These are phyloP conservation scores for Pelargonium australe DNA, from an alignment of 441 rosid species.

Conservation along the genomic window DNA sequence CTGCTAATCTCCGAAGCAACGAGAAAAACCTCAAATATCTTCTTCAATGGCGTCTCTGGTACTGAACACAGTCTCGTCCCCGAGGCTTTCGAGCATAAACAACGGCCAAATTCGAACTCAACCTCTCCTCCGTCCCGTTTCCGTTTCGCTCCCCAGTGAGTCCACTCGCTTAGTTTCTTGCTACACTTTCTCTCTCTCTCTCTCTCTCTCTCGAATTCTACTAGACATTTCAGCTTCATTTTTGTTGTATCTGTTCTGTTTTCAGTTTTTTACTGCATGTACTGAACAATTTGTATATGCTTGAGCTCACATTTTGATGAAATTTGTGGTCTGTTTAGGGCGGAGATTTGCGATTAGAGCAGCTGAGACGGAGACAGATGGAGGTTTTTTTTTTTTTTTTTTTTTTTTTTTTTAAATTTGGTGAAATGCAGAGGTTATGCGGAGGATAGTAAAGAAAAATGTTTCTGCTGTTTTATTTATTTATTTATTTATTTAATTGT, in stretches of 20 bases:
- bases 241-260: background rate
- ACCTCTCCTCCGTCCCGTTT: constrained; percentile 27
- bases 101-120: constrained; percentile 32
- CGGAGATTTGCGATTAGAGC: constrained; percentile 67
- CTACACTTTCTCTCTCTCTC: too few species aligned
- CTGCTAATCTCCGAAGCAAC: background rate
- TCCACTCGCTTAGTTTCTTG: constrained; percentile 24
- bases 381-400: constrained; percentile 38
- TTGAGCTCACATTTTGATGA: background rate
- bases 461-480: background rate
- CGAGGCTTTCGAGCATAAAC: constrained; percentile 29
- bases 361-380: constrained; percentile 70
- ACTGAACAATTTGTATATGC: background rate
- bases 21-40: background rate
- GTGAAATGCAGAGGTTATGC: background rate
- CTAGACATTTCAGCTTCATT: background rate
- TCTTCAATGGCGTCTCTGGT: constrained; percentile 54
- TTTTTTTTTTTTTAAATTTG: background rate
- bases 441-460: background rate
- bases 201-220: background rate
- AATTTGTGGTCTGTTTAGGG: constrained; percentile 34
- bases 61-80: constrained; percentile 48
- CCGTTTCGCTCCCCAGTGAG: constrained; percentile 42
- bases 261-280: background rate
- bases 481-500: background rate